These are phyloP conservation scores for Pseudogymnoascus destructans DNA, from an alignment of 2,329 filamentous ascomycete genomes.

Conservation along the genomic window DNA sequence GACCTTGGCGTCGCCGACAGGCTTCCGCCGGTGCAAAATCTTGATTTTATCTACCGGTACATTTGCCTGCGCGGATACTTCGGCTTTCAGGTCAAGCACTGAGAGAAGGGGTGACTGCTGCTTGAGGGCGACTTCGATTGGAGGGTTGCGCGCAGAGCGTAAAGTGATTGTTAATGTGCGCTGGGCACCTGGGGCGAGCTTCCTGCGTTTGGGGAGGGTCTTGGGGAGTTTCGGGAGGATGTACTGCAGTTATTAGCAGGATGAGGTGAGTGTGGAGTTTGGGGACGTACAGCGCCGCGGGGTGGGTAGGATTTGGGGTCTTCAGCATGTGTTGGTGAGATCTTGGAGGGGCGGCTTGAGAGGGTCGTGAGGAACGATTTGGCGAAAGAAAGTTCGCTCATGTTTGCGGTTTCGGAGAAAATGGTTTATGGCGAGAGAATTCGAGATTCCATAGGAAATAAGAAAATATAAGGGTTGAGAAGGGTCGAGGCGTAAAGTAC, in stretches of 20 bases:
- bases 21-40: conserved; percentile 78
- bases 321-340: conserved; percentile 82
- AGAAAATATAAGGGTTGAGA: background rate
- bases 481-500: background rate
- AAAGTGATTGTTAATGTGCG: conserved; percentile 46
- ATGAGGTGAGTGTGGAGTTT: background rate
- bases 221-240: conserved; percentile 55
- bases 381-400: conserved; percentile 78
- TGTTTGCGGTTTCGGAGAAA: conserved; percentile 28
- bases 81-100: conserved; percentile 63
- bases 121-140: conserved; percentile 52
- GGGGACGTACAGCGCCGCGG: conserved; percentile 53
- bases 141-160: conserved; percentile 66
- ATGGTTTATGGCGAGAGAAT: background rate
- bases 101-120: conserved; percentile 55
- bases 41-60: conserved; percentile 69
- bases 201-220: conserved; percentile 34
- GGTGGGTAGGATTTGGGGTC: conserved; percentile 68
- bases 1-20: conserved; percentile 62
- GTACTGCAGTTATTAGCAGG: conserved; percentile 36
- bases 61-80: conserved; percentile 48
- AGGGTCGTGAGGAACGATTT: conserved; percentile 70
- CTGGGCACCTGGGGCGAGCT: conserved; percentile 39
- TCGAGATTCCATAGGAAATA: background rate
- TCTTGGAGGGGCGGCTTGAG: conserved; percentile 65